Evolutionary conservation across 1,284 basidiomycete genomes (phyloP).

Genomic region (Irpex rosettiformis): DNA sequence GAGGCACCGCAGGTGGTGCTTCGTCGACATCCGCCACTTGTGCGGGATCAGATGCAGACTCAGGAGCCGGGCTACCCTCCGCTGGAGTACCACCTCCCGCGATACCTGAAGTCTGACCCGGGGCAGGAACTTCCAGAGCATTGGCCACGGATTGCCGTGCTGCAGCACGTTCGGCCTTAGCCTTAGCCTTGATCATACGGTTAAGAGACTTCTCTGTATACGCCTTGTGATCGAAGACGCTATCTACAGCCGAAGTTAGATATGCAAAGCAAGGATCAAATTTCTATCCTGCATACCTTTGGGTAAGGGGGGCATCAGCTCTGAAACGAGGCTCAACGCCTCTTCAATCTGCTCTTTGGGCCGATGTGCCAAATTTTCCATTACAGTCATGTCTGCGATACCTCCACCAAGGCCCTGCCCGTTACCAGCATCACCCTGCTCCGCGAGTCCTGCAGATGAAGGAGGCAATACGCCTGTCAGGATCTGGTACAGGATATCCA

Average conservation of each 20-base stretch:
- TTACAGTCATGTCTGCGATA: constrained; percentile 92
- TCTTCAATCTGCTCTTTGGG: constrained; percentile 98
- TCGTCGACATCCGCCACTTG: constrained; percentile 33
- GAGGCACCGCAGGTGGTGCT: constrained; percentile 19
- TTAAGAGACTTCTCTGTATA: constrained; percentile 87
- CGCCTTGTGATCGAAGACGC: constrained; percentile 87
- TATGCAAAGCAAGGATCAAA: constrained; percentile 5
- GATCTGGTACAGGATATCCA: constrained; percentile 89
- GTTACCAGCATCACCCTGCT: constrained; percentile 58
- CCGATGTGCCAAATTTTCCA: constrained; percentile 94
- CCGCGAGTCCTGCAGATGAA: constrained; percentile 46
- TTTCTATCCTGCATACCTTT: constrained; percentile 67
- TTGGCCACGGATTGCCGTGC: constrained; percentile 46
- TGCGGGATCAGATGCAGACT: constrained; percentile 19
- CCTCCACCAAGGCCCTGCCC: constrained; percentile 82
- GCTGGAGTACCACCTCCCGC: constrained; percentile 30
- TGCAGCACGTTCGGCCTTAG: constrained; percentile 71
- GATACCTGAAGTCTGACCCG: constrained; percentile 19
- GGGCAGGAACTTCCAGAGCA: constrained; percentile 20
- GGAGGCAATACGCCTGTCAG: constrained; percentile 88
- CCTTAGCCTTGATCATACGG: constrained; percentile 71
- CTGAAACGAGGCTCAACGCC: constrained; percentile 81
- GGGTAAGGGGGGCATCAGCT: constrained; percentile 87
- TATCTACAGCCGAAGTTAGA: constrained; percentile 50
- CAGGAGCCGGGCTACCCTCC: constrained; percentile 25